Base-by-base conservation (phyloP, 108 stramenopile species). In the Discostella pseudostelligera region DNA sequence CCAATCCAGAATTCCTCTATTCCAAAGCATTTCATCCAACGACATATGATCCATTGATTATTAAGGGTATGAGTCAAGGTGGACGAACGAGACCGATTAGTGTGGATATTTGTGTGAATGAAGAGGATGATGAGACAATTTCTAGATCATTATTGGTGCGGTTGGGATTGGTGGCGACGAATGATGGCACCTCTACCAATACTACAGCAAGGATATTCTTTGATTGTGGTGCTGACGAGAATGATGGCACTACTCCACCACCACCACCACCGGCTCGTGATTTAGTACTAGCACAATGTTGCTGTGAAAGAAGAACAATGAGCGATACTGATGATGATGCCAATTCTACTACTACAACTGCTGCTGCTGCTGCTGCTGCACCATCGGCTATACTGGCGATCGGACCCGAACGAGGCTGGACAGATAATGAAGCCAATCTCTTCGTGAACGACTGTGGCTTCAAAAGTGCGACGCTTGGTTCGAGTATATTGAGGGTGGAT, bases 211-310 rank as follows among this genome's bases (percentile, higher is more conserved):
- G 63, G 21, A 54, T 82, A 61, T 78, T 82, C 51, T 56, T 82
- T 54, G 81, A 82, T 75, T 82, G 81, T 45, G 81, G 77, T 11
- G n/a, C n/a, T n/a, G 77, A 82, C 55, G 81, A 81, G 47, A 6
- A 46, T 13, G 44, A 32, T 32, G 32, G 5, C 32, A 32, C 32
- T 32, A 56, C 62, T 25, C 51, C 39, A 19, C 22, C 28, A 19
- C 22, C 28, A 2, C 68, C 78, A 1, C 63, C 65, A 17, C 63
- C 78, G 26, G 73, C 62, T 8, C 57, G 78, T 29, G 72, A 69
- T 28, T 24, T 79, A 26, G 73, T 70, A 1, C 35, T 78, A 21
- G 26, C 58, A 51, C 69, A 54, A 13, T 78, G 70, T 57, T 12
- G 47, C 5, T 5, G 5, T 32, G 32, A 32, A 32, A 32, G n/a